Percentiles rank a stretch among this genome's conserved stretches.
phyloP scores from a whole-genome alignment of 1,284 basidiomycete genomes.

The Trichosporon faecale region DNA sequence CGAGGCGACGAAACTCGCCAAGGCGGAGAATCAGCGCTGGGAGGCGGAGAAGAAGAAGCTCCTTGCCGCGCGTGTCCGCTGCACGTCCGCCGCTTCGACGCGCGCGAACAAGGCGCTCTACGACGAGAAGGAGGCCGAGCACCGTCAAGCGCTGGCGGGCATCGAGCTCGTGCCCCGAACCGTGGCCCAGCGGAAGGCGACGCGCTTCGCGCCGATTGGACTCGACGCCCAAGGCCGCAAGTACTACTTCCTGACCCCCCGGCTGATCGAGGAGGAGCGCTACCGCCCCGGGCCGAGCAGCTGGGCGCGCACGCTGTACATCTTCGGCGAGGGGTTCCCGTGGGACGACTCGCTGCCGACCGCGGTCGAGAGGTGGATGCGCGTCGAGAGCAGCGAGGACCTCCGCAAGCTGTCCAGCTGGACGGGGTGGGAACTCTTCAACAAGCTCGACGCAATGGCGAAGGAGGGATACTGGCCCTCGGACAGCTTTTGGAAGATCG shows the following conservation, averaged over 20 bases:
- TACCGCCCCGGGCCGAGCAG: conserved; percentile 29
- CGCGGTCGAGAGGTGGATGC: conserved; percentile 38
- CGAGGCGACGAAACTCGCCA: conserved; percentile 24
- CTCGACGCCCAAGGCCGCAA: conserved; percentile 39
- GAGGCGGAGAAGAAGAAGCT: conserved; percentile 39
- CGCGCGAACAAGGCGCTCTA: conserved; percentile 31
- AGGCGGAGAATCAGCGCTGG: conserved; percentile 31
- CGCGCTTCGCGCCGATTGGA: conserved; percentile 38
- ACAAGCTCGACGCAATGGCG: neutral
- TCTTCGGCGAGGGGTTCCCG: conserved; percentile 36
- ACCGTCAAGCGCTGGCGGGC: conserved; percentile 23
- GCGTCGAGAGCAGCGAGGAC: conserved; percentile 31
- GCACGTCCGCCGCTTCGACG: conserved; percentile 33
- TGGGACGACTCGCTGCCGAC: conserved; percentile 26
- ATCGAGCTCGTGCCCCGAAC: conserved; percentile 33
- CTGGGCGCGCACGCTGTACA: conserved; percentile 42
- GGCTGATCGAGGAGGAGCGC: conserved; percentile 34
- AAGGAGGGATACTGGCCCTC: neutral
- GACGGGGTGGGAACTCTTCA: neutral
- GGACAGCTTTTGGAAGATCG: neutral
- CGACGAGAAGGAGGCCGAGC: conserved; percentile 24
- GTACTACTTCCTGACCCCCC: conserved; percentile 37
- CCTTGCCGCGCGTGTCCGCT: conserved; percentile 28
- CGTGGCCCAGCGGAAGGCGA: conserved; percentile 20
- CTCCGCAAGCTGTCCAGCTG: neutral